Evolutionary conservation across 305 asterid genomes (phyloP).

Genomic region (Solanum hybrid): DNA sequence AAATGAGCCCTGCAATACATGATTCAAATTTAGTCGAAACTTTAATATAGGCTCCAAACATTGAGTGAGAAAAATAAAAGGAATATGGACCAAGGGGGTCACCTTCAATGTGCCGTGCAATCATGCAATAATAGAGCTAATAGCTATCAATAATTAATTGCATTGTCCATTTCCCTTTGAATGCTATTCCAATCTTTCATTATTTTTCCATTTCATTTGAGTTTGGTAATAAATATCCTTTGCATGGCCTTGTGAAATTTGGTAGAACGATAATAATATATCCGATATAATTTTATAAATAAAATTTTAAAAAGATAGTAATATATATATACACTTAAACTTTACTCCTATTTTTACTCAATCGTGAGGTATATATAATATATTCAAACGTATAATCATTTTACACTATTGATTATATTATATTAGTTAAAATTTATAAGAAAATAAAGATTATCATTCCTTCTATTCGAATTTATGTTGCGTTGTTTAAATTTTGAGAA

Average conservation of each 20-base stretch:
- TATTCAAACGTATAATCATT: background rate
- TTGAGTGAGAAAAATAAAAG: background rate
- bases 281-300: background rate
- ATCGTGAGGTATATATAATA: background rate
- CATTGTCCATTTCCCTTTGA: background rate
- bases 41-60: too few species aligned
- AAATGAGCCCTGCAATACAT: background rate
- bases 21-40: rapidly evolving
- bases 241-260: background rate
- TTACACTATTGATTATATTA: background rate
- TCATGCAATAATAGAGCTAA: background rate
- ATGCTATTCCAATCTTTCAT: background rate
- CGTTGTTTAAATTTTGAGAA: background rate
- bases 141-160: background rate
- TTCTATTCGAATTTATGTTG: background rate
- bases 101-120: background rate
- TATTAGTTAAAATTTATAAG: background rate
- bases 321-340: background rate
- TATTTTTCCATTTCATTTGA: background rate
- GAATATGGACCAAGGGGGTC: background rate
- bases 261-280: background rate
- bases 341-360: background rate
- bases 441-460: background rate
- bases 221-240: background rate
- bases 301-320: background rate